phyloP scores from a whole-genome alignment of 495 filamentous ascomycete genomes.

The Penicillium alfredii region DNA sequence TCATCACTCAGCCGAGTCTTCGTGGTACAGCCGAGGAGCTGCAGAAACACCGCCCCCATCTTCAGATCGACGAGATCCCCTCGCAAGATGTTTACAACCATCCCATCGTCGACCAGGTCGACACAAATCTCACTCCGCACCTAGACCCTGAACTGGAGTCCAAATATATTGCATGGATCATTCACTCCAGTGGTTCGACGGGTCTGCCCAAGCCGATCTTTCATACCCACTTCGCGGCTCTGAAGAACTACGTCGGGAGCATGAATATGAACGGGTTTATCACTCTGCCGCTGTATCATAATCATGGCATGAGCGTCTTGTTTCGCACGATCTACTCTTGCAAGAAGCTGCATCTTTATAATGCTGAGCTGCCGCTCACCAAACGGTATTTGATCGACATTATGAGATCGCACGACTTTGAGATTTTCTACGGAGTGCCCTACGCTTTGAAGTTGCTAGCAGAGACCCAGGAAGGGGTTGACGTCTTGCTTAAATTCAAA shows the following conservation, averaged over 20 bases:
- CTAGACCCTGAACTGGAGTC: constrained; percentile 19
- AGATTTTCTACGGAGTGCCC: constrained; percentile 42
- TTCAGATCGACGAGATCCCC: constrained; percentile 9
- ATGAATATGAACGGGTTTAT: constrained; percentile 40
- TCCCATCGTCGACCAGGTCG: too few relatives aligned
- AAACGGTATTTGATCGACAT: constrained; percentile 31
- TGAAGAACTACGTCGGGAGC: constrained; percentile 38
- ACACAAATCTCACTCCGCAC: constrained; percentile 1
- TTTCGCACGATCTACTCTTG: constrained; percentile 40
- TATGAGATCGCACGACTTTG: constrained; percentile 31
- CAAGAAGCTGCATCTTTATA: constrained; percentile 40
- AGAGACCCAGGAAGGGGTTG: constrained; percentile 37
- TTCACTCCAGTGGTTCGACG: constrained; percentile 42
- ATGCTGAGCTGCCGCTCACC: constrained; percentile 39
- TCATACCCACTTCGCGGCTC: constrained; percentile 34
- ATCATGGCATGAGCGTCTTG: constrained; percentile 43
- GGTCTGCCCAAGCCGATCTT: constrained; percentile 37
- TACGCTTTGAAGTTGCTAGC: constrained; percentile 45
- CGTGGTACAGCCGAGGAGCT: constrained; percentile 6
- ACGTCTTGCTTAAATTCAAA: constrained; percentile 30
- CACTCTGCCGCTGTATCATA: constrained; percentile 49
- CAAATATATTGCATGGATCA: constrained; percentile 29
- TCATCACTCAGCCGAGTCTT: constrained; percentile 15
- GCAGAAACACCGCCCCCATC: constrained; percentile 5
- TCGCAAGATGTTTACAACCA: constrained; percentile 7